Conservation (phyloP, 176 grass and related monocot genomes). For the Coix lacrymajobi region DNA sequence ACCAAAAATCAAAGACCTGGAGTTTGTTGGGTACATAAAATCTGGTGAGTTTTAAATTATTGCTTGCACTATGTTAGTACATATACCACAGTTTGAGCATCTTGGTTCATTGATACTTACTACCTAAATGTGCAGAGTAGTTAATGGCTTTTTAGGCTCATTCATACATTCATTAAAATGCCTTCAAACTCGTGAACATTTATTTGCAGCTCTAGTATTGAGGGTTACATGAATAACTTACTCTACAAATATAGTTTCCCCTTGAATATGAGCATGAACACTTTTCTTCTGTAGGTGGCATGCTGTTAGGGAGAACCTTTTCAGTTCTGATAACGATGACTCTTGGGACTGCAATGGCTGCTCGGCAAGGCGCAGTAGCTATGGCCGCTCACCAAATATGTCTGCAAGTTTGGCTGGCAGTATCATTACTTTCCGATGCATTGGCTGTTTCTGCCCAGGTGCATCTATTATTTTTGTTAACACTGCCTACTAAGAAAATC, state of each 20-base stretch:
- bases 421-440: slow-evolving; percentile 54
- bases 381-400: slow-evolving; percentile 63
- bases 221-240: background rate
- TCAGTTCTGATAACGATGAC: slow-evolving; percentile 52
- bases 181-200: background rate
- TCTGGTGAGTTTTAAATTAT: slow-evolving; percentile 37
- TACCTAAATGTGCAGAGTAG: background rate
- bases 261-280: background rate
- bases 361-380: slow-evolving; percentile 46
- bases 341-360: slow-evolving; percentile 54
- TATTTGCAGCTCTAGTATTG: background rate
- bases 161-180: background rate
- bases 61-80: background rate
- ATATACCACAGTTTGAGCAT: background rate
- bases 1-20: slow-evolving; percentile 45
- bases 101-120: background rate
- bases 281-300: slow-evolving; percentile 33
- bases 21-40: slow-evolving; percentile 61
- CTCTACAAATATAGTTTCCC: background rate
- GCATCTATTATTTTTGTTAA: slow-evolving; percentile 18
- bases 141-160: background rate
- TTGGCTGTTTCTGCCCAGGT: slow-evolving; percentile 74
- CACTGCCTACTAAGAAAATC: background rate
- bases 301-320: slow-evolving; percentile 46
- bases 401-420: slow-evolving; percentile 62